Conservation (phyloP, 371 early-diverging fungal genomes). For the Rhizopus microsporus region DNA sequence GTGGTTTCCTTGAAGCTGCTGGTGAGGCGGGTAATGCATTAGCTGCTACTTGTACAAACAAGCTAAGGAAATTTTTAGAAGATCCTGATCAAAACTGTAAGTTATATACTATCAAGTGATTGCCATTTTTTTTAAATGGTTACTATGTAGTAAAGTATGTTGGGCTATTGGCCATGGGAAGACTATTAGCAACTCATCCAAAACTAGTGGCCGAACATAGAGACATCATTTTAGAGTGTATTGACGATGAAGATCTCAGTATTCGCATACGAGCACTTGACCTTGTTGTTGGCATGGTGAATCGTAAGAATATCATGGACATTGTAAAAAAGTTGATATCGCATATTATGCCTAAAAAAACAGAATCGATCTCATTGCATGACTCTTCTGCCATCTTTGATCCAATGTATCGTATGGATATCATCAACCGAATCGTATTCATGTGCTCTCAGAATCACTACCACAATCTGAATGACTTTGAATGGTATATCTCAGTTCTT, state of each 20-base stretch:
- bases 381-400: conserved; percentile 60
- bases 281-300: conserved; percentile 83
- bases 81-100: conserved; percentile 91
- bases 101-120: conserved; percentile 13
- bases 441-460: conserved; percentile 88
- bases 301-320: conserved; percentile 73
- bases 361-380: conserved; percentile 26
- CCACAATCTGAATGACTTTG: conserved; percentile 84
- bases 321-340: conserved; percentile 83
- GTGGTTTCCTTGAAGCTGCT: conserved; percentile 80
- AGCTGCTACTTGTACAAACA: conserved; percentile 84
- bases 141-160: conserved; percentile 83
- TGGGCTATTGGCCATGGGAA: conserved; percentile 83
- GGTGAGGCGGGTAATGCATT: conserved; percentile 67
- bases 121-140: not conserved
- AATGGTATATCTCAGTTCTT: conserved; percentile 90
- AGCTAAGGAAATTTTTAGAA: conserved; percentile 83
- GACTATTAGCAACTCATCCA: conserved; percentile 80
- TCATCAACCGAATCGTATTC: conserved; percentile 76
- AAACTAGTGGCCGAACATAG: conserved; percentile 82
- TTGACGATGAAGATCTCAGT: conserved; percentile 90
- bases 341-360: conserved; percentile 63
- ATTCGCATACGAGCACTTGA: conserved; percentile 90
- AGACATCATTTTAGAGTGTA: conserved; percentile 81
- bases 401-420: conserved; percentile 76